phyloP scores from a whole-genome alignment of 148 eudicot species.

The Rhododendron henanense region DNA sequence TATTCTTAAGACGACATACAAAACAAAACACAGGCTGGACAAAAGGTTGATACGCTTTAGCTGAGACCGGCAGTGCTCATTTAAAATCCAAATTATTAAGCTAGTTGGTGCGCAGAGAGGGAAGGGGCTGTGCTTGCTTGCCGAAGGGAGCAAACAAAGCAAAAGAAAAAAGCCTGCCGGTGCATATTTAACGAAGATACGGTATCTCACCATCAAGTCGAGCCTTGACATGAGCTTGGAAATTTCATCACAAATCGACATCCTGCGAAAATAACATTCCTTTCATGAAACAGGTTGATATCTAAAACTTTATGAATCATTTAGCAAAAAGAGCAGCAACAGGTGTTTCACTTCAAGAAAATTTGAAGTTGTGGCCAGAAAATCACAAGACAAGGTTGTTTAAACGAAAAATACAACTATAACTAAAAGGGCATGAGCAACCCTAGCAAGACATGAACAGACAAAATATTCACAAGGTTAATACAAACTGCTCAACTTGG shows the following conservation, averaged over 20 bases:
- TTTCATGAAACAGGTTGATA: not conserved
- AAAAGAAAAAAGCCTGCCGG: not conserved
- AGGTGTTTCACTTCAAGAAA: not conserved
- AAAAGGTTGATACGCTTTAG: not conserved
- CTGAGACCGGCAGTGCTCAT: not conserved
- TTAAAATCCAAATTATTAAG: not conserved
- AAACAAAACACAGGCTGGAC: not conserved
- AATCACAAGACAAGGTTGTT: not conserved
- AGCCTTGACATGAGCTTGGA: slow-evolving; percentile 62
- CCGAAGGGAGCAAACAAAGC: not conserved
- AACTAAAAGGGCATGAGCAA: not conserved
- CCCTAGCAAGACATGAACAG: not conserved
- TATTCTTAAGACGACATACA: not conserved
- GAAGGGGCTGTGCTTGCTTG: not conserved
- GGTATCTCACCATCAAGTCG: slow-evolving; percentile 48
- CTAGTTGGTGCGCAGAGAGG: not conserved
- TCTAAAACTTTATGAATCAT: not conserved
- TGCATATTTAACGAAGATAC: not conserved
- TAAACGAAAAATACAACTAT: not conserved
- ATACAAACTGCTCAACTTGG: not conserved
- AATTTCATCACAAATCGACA: slow-evolving; percentile 52
- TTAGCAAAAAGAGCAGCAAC: not conserved
- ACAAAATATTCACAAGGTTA: not conserved
- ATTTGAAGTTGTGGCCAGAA: not conserved
- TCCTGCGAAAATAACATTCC: slow-evolving; percentile 32